Conservation (phyloP, 345 rosid species). For the Brassica nigra region DNA sequence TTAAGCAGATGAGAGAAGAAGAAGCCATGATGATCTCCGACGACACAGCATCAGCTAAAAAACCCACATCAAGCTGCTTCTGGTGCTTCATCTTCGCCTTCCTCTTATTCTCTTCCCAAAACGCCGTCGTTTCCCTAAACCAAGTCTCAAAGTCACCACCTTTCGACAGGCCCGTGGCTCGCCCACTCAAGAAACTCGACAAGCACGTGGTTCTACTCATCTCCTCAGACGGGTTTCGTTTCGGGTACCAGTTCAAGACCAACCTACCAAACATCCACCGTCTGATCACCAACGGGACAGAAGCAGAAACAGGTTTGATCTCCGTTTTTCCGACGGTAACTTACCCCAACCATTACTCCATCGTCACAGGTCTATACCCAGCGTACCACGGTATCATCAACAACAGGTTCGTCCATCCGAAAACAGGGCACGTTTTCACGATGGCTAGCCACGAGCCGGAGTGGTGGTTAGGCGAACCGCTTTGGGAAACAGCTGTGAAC, state of each 20-base stretch:
- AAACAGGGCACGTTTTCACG: constrained; percentile 54
- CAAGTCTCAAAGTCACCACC: background rate
- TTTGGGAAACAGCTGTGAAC: constrained; percentile 82
- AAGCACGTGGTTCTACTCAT: background rate
- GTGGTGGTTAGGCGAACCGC: constrained; percentile 96
- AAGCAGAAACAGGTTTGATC: background rate
- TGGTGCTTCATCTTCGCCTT: background rate
- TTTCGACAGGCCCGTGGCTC: background rate
- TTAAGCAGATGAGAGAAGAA: background rate
- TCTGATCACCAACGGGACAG: background rate
- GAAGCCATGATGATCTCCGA: background rate
- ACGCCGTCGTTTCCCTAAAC: background rate
- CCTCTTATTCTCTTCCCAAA: background rate
- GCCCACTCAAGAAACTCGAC: background rate
- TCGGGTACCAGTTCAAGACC: background rate
- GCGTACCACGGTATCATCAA: constrained; percentile 77
- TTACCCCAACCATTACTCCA: background rate
- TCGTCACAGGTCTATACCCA: constrained; percentile 44
- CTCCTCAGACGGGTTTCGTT: background rate
- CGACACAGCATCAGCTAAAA: background rate
- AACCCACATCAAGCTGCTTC: background rate
- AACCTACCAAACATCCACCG: background rate
- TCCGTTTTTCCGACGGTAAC: background rate
- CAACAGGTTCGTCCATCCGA: constrained; percentile 67
- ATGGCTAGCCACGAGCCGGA: constrained; percentile 64